Evolutionary conservation across 768 basidiomycete genomes (phyloP).

Genomic region (Phylloporus arenicola): DNA sequence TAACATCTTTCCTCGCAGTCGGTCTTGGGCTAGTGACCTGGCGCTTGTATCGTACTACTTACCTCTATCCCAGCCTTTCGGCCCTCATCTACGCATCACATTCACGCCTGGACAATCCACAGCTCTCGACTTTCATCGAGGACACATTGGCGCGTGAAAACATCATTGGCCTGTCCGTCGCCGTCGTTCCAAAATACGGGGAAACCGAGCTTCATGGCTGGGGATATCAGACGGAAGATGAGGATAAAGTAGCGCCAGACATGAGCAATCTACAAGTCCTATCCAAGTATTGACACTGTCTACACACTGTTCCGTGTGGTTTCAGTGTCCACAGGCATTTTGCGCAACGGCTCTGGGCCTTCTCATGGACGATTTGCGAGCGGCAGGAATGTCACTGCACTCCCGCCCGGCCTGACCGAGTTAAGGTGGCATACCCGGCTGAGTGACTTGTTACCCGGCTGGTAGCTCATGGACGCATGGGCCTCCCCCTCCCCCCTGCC

Average conservation of each 20-base stretch:
- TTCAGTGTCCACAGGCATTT: too few species aligned
- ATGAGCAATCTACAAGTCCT: slow-evolving; percentile 18
- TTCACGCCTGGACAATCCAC: background rate
- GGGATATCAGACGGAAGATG: slow-evolving; percentile 34
- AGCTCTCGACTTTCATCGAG: slow-evolving; percentile 17
- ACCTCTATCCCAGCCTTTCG: slow-evolving; percentile 5
- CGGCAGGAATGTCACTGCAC: too few species aligned
- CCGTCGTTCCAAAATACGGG: slow-evolving; percentile 23
- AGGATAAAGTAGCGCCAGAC: slow-evolving; percentile 28
- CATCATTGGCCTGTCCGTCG: slow-evolving; percentile 29
- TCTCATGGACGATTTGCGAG: too few species aligned
- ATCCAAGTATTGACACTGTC: background rate
- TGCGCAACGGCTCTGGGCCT: too few species aligned
- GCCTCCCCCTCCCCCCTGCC: too few species aligned
- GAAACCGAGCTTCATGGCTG: slow-evolving; percentile 29
- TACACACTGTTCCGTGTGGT: slow-evolving; percentile 37
- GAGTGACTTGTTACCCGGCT: slow-evolving; percentile 36
- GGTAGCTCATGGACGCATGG: slow-evolving; percentile 38
- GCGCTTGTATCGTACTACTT: slow-evolving; percentile 7
- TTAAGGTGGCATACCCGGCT: slow-evolving; percentile 35
- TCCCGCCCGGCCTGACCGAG: too few species aligned
- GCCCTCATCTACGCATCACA: background rate
- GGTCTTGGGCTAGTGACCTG: slow-evolving; percentile 8
- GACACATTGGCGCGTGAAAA: slow-evolving; percentile 17
- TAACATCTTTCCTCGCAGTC: slow-evolving; percentile 7